These are phyloP conservation scores for Candida endomychidarum DNA, from an alignment of 805 yeast genomes.

Conservation along the genomic window DNA sequence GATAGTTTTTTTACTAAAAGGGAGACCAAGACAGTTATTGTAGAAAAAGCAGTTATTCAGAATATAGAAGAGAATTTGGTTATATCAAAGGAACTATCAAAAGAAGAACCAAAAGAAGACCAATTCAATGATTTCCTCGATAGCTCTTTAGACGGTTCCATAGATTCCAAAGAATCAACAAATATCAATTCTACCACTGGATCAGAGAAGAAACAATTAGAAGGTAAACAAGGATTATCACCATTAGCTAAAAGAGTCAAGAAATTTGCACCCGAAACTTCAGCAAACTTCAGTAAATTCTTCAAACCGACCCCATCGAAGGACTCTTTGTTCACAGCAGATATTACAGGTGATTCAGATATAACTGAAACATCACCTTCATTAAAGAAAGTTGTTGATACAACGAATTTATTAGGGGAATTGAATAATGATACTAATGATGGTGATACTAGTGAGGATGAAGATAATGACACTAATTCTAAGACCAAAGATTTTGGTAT, in stretches of 20 bases:
- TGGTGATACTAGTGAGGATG: constrained; percentile 19
- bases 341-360: constrained; percentile 30
- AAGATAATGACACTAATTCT: constrained; percentile 2
- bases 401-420: constrained; percentile 14
- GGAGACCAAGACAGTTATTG: not conserved
- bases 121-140: no score
- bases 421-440: constrained; percentile 19
- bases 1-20: constrained; percentile 11
- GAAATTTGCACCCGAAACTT: constrained; percentile 7
- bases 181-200: not conserved
- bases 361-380: constrained; percentile 33
- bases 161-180: not conserved
- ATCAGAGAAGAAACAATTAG: not conserved
- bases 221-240: constrained; percentile 11
- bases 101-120: not conserved
- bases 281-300: constrained; percentile 11
- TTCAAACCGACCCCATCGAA: constrained; percentile 4
- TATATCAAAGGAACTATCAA: no score
- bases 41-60: not conserved
- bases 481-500: constrained; percentile 18
- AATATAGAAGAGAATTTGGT: no score
- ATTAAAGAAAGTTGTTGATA: constrained; percentile 1
- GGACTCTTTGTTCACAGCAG: constrained; percentile 5
- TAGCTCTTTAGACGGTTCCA: not conserved
- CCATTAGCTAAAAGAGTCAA: constrained; percentile 17